phyloP scores from a whole-genome alignment of 2,329 filamentous ascomycete species.

The Colletotrichum sp. region DNA sequence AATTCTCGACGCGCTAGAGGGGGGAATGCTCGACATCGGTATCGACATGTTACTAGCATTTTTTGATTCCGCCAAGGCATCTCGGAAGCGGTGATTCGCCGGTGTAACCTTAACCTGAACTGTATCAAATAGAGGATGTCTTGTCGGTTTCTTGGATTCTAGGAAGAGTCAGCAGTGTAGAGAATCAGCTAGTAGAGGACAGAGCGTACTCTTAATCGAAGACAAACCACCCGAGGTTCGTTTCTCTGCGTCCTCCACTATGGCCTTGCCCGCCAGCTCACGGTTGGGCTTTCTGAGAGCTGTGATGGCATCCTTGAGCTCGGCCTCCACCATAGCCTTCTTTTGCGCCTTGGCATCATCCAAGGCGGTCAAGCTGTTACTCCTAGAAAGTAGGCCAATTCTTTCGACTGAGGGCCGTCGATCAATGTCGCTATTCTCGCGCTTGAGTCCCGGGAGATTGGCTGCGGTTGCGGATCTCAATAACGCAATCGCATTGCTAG shows the following conservation, averaged over 20 bases:
- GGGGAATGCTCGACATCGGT: conserved; percentile 31
- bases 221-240: conserved; percentile 54
- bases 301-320: conserved; percentile 76
- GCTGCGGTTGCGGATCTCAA: conserved; percentile 73
- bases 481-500: conserved; percentile 64
- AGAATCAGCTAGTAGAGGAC: background rate
- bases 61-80: conserved; percentile 44
- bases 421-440: conserved; percentile 66
- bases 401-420: conserved; percentile 45
- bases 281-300: conserved; percentile 79
- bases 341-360: conserved; percentile 66
- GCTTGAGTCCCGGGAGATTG: conserved; percentile 65
- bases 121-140: conserved; percentile 38
- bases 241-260: conserved; percentile 71
- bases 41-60: conserved; percentile 1
- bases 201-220: conserved; percentile 53
- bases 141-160: conserved; percentile 60
- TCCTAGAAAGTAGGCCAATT: conserved; percentile 38
- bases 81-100: conserved; percentile 57
- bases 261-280: conserved; percentile 68
- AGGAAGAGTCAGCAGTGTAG: background rate
- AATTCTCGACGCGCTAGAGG: conserved; percentile 42
- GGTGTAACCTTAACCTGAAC: conserved; percentile 64
- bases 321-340: conserved; percentile 71
- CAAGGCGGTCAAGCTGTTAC: conserved; percentile 53